phyloP scores from a whole-genome alignment of 768 basidiomycete species.

The Lentinula raphanica region DNA sequence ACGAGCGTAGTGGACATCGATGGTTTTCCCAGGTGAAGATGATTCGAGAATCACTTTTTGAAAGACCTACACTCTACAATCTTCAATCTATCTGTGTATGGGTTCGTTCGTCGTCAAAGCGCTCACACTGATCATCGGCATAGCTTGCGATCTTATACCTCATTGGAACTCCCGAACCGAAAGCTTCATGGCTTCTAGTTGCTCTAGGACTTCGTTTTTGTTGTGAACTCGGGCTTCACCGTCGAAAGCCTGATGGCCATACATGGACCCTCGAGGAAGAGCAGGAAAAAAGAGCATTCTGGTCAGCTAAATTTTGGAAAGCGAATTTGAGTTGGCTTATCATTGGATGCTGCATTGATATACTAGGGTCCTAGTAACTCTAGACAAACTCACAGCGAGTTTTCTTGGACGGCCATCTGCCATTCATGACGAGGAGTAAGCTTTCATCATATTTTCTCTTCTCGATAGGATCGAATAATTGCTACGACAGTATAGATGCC shows the following conservation, averaged over 20 bases:
- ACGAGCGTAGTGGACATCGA: conserved; percentile 27
- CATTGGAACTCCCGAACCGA: conserved; percentile 30
- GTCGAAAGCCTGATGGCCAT: conserved; percentile 21
- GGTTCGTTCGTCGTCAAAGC: background rate
- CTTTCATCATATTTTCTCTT: background rate
- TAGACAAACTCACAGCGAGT: conserved; percentile 37
- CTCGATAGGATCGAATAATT: conserved; percentile 24
- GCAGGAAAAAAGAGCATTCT: conserved; percentile 41
- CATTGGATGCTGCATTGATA: too few relatives aligned
- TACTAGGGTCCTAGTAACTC: conserved; percentile 35
- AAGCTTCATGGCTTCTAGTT: conserved; percentile 38
- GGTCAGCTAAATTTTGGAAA: conserved; percentile 10
- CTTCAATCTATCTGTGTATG: conserved; percentile 33
- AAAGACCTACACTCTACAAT: conserved; percentile 31
- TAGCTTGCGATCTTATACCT: conserved; percentile 28
- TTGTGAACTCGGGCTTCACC: conserved; percentile 47
- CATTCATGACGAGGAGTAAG: conserved; percentile 53
- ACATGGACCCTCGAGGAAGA: conserved; percentile 33
- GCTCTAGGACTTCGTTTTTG: conserved; percentile 39
- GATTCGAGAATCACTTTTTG: conserved; percentile 24
- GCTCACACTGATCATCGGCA: background rate
- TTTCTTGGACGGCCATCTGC: conserved; percentile 49
- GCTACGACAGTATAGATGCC: conserved; percentile 31
- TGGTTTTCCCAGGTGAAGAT: conserved; percentile 35
- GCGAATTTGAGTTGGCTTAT: background rate